A percentile compares a stretch with the other conserved stretches of the same genome.
These are phyloP conservation scores for Candida tetrigidarum DNA, from an alignment of 1,139 yeast genomes.

Conservation along the genomic window DNA sequence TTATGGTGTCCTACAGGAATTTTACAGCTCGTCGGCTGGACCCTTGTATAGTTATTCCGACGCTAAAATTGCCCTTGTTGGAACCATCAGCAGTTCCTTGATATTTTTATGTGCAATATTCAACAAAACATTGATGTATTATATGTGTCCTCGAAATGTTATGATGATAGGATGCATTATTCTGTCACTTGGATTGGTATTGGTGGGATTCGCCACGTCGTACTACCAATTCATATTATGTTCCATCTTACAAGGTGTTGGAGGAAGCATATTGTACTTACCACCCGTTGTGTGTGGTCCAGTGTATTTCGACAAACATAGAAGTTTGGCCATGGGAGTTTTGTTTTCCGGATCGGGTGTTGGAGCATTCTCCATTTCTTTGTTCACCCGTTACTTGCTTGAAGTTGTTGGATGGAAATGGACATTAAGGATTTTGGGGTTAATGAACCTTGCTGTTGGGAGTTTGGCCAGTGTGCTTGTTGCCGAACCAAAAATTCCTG, in stretches of 20 bases:
- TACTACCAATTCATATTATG: constrained; percentile 30
- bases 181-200: constrained; percentile 30
- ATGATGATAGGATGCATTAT: constrained; percentile 31
- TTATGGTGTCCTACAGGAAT: constrained; percentile 41
- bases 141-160: constrained; percentile 23
- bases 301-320: constrained; percentile 34
- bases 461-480: constrained; percentile 25
- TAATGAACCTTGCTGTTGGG: constrained; percentile 25
- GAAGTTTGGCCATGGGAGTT: constrained; percentile 47
- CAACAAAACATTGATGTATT: constrained; percentile 24
- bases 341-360: constrained; percentile 47
- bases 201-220: constrained; percentile 27
- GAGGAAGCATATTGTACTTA: constrained; percentile 38
- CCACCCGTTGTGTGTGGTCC: constrained; percentile 49
- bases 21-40: constrained; percentile 29
- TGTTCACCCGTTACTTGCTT: constrained; percentile 32
- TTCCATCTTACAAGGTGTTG: constrained; percentile 40
- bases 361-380: constrained; percentile 45
- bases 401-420: constrained; percentile 40
- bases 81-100: constrained; percentile 30
- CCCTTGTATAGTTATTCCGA: constrained; percentile 27
- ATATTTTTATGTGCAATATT: constrained; percentile 32
- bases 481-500: constrained; percentile 18
- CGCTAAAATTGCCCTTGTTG: constrained; percentile 34
- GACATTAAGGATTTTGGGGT: constrained; percentile 40